Evolutionary conservation across 352 stramenopile species (phyloP), one percentile per base, ranked within the genome.

Genomic region (Phytophthora cajani): DNA sequence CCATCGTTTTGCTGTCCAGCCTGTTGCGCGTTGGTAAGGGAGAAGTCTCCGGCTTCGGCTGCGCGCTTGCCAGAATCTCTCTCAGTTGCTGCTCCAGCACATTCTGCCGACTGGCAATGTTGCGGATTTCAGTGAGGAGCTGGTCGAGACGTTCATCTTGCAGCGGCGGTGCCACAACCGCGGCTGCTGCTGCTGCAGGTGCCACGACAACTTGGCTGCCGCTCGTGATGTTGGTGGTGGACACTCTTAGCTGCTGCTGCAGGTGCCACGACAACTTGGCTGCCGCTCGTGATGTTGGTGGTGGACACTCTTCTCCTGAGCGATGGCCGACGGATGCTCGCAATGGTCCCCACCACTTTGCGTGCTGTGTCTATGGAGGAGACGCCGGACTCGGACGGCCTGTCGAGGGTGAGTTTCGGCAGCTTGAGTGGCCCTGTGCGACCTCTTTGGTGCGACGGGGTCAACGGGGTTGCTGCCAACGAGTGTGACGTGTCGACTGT

Each of bases 71-170:
- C 32, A 77, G 16, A 14, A 79, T 56, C 25, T 36, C 53, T 30
- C 59, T 67, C 10, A 79, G 55, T 27, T 77, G 69, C 17, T 72
- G 58, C 30, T 77, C 69, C 64, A 79, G 57, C 14, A 51, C 17
- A 65, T 67, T 62, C 21, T 79, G 72, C 14, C 72, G 63, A 21
- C 52, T 71, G 16, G 69, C 69, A 32, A 79, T 51, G 9, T 74
- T 73, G 40, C 69, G 69, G 16, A 77, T 61, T n/a, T 79, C 72
- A 11, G 40, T 67, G 51, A 78, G 50, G 21, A 78, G 67, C 42
- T 72, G 53, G 7, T 75, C 58, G 19, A 75, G 53, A 14, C 62
- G 67, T 19, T 72, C 54, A 23, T 69, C 58, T 17, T 44, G 58
- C 5, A 36, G 42, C 36, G 54, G 12, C 2, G 46, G n/a, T 27